These are phyloP conservation scores for Xylaria sp. DNA, from an alignment of 2,329 filamentous ascomycete genomes.

Conservation along the genomic window DNA sequence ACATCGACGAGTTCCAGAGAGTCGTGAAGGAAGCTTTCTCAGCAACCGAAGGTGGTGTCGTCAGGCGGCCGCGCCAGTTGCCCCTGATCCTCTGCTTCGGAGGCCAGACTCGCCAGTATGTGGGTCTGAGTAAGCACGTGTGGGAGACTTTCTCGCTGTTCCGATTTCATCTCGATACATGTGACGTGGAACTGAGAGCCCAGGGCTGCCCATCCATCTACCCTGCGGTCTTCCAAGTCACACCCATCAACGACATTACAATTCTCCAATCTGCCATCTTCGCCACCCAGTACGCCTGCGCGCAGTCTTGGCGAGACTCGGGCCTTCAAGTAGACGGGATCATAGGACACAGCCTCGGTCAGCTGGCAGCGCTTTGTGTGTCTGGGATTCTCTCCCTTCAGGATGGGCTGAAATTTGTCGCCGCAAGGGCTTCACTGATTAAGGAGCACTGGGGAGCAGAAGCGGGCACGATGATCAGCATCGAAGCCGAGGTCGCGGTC, in stretches of 20 bases:
- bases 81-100: neutral
- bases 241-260: slow-evolving; percentile 36
- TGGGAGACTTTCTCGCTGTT: neutral
- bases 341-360: slow-evolving; percentile 58
- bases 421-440: slow-evolving; percentile 43
- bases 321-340: slow-evolving; percentile 50
- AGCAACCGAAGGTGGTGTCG: too few relatives aligned
- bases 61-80: too few relatives aligned
- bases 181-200: neutral
- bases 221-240: neutral
- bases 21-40: too few relatives aligned
- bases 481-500: too few relatives aligned
- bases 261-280: slow-evolving; percentile 45
- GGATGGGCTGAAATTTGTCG: slow-evolving; percentile 48
- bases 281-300: slow-evolving; percentile 46
- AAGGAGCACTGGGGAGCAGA: slow-evolving; percentile 32
- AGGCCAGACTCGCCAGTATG: neutral
- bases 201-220: neutral
- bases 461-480: slow-evolving; percentile 1
- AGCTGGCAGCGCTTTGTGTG: slow-evolving; percentile 64
- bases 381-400: slow-evolving; percentile 63
- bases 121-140: neutral
- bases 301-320: slow-evolving; percentile 45
- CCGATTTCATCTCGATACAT: neutral
- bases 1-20: too few relatives aligned